Conservation (phyloP, 352 stramenopile species). For the Aphanomyces stellatus region DNA sequence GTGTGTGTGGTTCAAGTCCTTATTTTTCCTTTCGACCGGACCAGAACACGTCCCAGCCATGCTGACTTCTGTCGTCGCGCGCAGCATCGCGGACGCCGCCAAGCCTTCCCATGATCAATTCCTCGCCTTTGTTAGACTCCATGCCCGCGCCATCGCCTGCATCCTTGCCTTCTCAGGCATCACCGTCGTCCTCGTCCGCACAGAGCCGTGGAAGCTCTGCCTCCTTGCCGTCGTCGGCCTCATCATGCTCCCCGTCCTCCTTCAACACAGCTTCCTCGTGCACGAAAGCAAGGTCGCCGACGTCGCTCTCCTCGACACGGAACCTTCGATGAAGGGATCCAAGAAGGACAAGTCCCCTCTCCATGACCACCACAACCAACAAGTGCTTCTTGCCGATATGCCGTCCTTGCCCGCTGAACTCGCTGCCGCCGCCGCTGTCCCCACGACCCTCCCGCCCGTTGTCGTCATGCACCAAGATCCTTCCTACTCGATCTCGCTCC, state of each 20-base stretch:
- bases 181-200: constrained; percentile 5
- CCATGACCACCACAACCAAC: not conserved
- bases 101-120: not conserved
- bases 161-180: constrained; percentile 6
- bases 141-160: constrained; percentile 6
- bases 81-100: too few species aligned
- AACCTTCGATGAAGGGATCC: not conserved
- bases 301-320: not conserved
- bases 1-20: not conserved
- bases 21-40: constrained; percentile 2
- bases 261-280: constrained; percentile 11
- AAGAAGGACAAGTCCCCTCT: not conserved
- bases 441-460: not conserved
- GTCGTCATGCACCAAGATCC: constrained; percentile 6
- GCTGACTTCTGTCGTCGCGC: not conserved
- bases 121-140: not conserved
- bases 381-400: too few species aligned
- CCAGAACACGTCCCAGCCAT: not conserved
- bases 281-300: not conserved
- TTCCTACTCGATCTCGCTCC: not conserved
- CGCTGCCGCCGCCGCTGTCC: too few species aligned
- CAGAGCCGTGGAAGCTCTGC: constrained; percentile 16
- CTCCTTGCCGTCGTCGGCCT: constrained; percentile 8
- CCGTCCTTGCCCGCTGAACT: not conserved
- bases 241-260: constrained; percentile 14